Evolutionary conservation across 495 filamentous ascomycete genomes (phyloP).

Genomic region (Trichoderma asperelloides): DNA sequence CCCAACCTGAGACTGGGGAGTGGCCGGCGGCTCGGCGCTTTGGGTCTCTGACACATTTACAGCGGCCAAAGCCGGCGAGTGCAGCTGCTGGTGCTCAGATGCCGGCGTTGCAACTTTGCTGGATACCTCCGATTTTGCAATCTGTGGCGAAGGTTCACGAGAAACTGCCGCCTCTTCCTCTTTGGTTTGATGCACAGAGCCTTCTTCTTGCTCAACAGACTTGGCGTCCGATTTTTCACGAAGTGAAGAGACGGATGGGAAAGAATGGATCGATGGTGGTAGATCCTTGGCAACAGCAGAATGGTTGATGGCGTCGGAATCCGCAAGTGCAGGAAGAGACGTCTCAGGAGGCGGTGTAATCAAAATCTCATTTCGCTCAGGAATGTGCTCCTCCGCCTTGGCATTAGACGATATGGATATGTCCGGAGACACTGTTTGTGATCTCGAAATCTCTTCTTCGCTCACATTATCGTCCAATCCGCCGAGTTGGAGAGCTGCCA

Average conservation of each 20-base stretch:
- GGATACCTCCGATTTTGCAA: background rate
- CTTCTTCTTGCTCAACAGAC: background rate
- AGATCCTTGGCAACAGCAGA: background rate
- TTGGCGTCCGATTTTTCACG: constrained; percentile 1
- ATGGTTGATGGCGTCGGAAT: background rate
- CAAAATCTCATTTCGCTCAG: background rate
- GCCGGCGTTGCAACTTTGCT: background rate
- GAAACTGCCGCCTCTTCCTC: background rate
- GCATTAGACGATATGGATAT: background rate
- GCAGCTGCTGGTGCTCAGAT: background rate
- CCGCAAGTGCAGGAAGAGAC: background rate
- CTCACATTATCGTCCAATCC: background rate
- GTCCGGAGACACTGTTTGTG: background rate
- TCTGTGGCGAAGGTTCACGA: background rate
- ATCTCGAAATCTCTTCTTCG: background rate
- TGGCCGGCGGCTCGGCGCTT: background rate
- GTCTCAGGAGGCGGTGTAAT: background rate
- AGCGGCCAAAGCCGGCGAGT: background rate
- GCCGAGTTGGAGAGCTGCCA: background rate
- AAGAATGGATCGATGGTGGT: background rate
- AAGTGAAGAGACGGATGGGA: constrained; percentile 1
- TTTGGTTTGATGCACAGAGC: background rate
- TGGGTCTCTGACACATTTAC: background rate
- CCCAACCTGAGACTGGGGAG: background rate
- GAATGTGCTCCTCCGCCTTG: background rate